Base-by-base conservation (phyloP, 345 rosid genomes). In the Toxicodendron radicans region DNA sequence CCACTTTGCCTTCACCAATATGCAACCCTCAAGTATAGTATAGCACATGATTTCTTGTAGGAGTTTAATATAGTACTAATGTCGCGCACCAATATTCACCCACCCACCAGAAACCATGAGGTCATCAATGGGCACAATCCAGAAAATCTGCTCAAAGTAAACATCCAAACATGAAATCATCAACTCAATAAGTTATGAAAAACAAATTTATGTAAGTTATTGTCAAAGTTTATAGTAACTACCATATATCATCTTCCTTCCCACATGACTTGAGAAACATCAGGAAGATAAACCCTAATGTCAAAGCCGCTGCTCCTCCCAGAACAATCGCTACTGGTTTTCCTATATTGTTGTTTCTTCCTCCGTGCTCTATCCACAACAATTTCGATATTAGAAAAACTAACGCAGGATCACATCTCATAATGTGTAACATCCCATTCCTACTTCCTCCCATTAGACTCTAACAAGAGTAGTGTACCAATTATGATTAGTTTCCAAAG, bases 281-380 rank as follows among this genome's bases (percentile, higher is more conserved):
- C 2, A 85, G 48, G 14, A 90, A 68, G 9, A 89, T 43, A 11
- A 84, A 82, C 33, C 73, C 86, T 54, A 79, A 53, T 66, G 58
- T 67, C 77, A 92, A 46, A 70, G 84, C 91, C 8, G 79, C 96
- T 24, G 72, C 89, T 69, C 71, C 97, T 85, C 98, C 98, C 78
- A 90, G 20, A 23, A 85, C 86, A 57, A 94, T 86, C 68, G 97
- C 97, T 61, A 85, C 53, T 13, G 68, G 63, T 73, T 84, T 89
- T 33, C 88, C 91, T 0, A 79, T 56, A 9, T 21, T 16, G 12
- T 30, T 66, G 12, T 35, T 66, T 23, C 17, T 23, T 20, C 60
- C 12, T 2, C 21, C 58, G 9, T 51, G 24, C 7, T 13, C 66
- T 74, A 53, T 0, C 1, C 48, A 24, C 21, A 52, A 11, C 1